Evolutionary conservation across 1,139 yeast species (phyloP).

Genomic region (Suzukiozyma palmioleophila): DNA sequence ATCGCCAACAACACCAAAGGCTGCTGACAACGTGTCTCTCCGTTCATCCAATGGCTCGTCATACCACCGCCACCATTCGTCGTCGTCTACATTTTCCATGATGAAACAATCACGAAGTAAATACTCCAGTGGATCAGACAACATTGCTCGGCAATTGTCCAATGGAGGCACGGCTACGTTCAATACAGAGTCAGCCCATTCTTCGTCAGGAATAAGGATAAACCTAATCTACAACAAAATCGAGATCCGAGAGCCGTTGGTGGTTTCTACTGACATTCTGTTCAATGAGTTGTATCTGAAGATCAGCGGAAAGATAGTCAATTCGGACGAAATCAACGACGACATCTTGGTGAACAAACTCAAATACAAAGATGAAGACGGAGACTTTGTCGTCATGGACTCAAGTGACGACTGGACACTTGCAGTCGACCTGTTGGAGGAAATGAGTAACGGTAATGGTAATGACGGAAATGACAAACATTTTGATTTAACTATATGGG

Average conservation of each 20-base stretch:
- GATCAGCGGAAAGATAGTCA: slow-evolving; percentile 32
- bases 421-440: slow-evolving; percentile 52
- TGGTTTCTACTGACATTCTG: slow-evolving; percentile 41
- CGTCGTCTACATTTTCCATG: slow-evolving; percentile 45
- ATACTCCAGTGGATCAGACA: slow-evolving; percentile 18
- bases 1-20: slow-evolving; percentile 11
- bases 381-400: slow-evolving; percentile 84
- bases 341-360: slow-evolving; percentile 47
- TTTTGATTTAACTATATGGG: slow-evolving; percentile 30
- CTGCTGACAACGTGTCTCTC: slow-evolving; percentile 15
- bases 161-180: slow-evolving; percentile 4
- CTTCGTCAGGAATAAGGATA: slow-evolving; percentile 26
- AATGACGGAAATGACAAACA: slow-evolving; percentile 23
- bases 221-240: slow-evolving; percentile 50
- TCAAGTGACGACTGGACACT: slow-evolving; percentile 72
- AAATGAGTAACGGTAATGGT: slow-evolving; percentile 20
- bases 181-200: background rate
- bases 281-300: slow-evolving; percentile 46
- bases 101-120: slow-evolving; percentile 33
- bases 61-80: slow-evolving; percentile 37
- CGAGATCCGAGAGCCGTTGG: slow-evolving; percentile 26
- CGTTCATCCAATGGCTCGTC: slow-evolving; percentile 29
- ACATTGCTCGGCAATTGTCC: slow-evolving; percentile 9
- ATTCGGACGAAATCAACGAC: slow-evolving; percentile 27
- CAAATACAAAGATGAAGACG: slow-evolving; percentile 92